Evolutionary conservation across 192 early-diverging fungal species (phyloP).

Genomic region (Cladochytrium replicatum): DNA sequence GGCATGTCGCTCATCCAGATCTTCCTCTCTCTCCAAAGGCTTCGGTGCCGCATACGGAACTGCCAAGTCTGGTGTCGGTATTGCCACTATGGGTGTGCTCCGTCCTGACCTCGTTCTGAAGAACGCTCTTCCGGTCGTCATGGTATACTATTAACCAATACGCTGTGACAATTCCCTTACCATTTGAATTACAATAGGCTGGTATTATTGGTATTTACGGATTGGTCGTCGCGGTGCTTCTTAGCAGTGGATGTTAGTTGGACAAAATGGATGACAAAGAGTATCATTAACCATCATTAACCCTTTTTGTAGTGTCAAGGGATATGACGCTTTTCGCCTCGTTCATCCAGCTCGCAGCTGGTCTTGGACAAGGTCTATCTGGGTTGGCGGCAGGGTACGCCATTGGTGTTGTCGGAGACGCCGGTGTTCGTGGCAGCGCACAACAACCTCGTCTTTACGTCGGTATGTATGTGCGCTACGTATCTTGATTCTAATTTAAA

Average conservation of each 20-base stretch:
- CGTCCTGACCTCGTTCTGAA: conserved; percentile 69
- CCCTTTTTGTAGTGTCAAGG: conserved; percentile 18
- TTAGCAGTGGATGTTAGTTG: conserved; percentile 58
- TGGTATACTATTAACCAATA: conserved; percentile 41
- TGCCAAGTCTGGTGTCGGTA: conserved; percentile 92
- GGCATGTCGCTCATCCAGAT: too few relatives aligned
- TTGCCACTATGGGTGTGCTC: conserved; percentile 89
- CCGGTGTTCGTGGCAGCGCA: conserved; percentile 81
- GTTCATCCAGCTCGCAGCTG: conserved; percentile 88
- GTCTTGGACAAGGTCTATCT: conserved; percentile 80
- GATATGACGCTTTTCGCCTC: conserved; percentile 51
- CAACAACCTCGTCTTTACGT: conserved; percentile 88
- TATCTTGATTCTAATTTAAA: not conserved
- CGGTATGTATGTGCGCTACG: conserved; percentile 45
- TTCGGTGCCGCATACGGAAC: conserved; percentile 98
- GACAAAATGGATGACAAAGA: conserved; percentile 1
- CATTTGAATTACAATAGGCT: conserved; percentile 32
- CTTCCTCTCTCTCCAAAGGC: conserved; percentile 36
- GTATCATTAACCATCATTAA: conserved; percentile 13
- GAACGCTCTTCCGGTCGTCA: conserved; percentile 85
- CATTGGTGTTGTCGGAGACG: conserved; percentile 94
- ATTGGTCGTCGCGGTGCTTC: conserved; percentile 90
- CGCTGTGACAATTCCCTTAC: not conserved
- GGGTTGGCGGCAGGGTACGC: conserved; percentile 93
- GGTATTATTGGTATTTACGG: conserved; percentile 99